Evolutionary conservation across 1,284 basidiomycete genomes (phyloP), one percentile per base, ranked within the genome.

Genomic region (Ceratobasidium sp.): DNA sequence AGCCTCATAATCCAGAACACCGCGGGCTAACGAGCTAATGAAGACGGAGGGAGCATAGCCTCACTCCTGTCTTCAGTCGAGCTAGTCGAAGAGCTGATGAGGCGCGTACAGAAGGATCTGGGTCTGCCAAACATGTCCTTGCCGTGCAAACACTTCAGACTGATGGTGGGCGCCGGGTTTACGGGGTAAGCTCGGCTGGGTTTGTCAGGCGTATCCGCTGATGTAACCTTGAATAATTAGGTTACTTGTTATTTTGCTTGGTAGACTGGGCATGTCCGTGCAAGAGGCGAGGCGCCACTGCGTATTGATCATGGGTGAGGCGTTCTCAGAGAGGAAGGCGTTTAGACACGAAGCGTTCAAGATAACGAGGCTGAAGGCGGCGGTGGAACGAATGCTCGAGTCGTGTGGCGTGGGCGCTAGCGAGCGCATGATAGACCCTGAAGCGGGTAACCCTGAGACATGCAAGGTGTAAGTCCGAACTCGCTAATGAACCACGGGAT

Each of bases 241-340:
- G 5, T 26, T 66, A 44, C 28, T 38, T 2, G 65, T 52, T 4
- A 38, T 66, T 7, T 7, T 66, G 46, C 65, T 66, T 1, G 65
- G 44, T 5, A 9, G 65, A 23, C 65, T 66, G 15, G 33, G 33
- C 33, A 33, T 33, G 26, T 20, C 40, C 40, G 38, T 65, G 12
- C 23, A 65, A n/a, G 62, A 42, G 20, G 44, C 62, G 23, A 65
- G 23, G 15, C 15, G n/a, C 12, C 38, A 44, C 40, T 65, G 44
- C 23, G 15, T 44, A 17, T 2, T 15, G 15, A 42, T 65, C 1
- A 65, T 65, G 62, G 28, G 26, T 28, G 50, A 54, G 20, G 52
- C 20, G 28, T 69, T 69, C 50, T 54, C 50, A 20, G 50, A 52
- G 68, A 70, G 26, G n/a, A 70, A 70, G 40, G 38, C n/a, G 23